Evolutionary conservation across 2,329 filamentous ascomycete genomes (phyloP), one percentile per base, ranked within the genome.

Genomic region (Ceratocystis lukuohia): DNA sequence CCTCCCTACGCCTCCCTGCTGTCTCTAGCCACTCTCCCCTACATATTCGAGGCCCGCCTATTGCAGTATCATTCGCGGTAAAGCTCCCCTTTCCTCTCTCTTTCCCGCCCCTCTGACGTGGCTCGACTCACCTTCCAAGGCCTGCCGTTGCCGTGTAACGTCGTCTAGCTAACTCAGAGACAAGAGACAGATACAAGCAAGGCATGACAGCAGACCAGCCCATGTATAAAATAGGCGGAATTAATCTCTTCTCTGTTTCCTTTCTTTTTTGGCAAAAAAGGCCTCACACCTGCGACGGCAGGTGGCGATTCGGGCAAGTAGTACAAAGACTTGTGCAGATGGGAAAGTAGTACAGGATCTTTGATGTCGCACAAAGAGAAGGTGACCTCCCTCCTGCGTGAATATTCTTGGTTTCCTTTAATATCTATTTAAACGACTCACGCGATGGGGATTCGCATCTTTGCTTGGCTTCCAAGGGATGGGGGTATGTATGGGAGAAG

Each of bases 311-410:
- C 53, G 53, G 25, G 28, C 53, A 30, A n/a, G 53, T 33, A 6
- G 53, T 10, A 57, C 53, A 57, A 57, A 57, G 53, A 57, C 53
- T 53, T 53, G 53, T 33, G 53, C 53, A 57, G 25, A 30, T 57
- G 53, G 53, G 25, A 57, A 8, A 30, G 53, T 57, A n/a, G 25
- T 30, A 57, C 53, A 30, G 53, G 22, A 30, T 57, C 22, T 57
- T 57, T 57, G 53, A 33, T 30, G 53, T 57, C 53, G 53, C 28
- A 57, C 53, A 3, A 33, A 57, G 12, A 33, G 4, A n/a, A 53
- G n/a, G 12, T 57, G 30, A 25, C 28, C 15, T 57, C 30, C 30
- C 6, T 7, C 10, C 28, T 57, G 53, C 28, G 12, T 30, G 10
- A 30, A 30, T 57, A 8, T 17, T 15, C 12, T 15, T 15, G 2